These are phyloP conservation scores for Chaetothyriales sp. DNA, from an alignment of 2,329 filamentous ascomycete genomes.

Conservation along the genomic window DNA sequence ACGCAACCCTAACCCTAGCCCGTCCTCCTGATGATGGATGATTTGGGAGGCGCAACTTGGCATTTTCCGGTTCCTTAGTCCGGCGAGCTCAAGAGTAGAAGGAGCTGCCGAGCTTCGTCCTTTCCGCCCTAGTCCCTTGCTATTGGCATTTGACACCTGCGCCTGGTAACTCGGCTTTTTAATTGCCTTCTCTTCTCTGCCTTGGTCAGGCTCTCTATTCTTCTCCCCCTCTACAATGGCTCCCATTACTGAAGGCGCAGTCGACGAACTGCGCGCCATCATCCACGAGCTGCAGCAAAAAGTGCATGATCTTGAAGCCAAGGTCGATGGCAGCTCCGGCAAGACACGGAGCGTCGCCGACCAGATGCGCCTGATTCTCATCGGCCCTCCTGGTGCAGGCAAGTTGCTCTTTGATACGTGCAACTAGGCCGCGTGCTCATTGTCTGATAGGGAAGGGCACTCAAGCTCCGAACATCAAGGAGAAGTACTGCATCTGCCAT, in stretches of 20 bases:
- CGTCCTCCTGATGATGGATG: too few relatives aligned
- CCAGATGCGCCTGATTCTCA: slow-evolving; percentile 87
- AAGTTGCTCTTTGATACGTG: slow-evolving; percentile 26
- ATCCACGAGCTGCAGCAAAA: slow-evolving; percentile 72
- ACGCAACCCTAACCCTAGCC: too few relatives aligned
- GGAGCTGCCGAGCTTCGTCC: neutral
- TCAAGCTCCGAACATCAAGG: slow-evolving; percentile 94
- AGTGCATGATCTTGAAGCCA: slow-evolving; percentile 69
- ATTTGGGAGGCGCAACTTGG: neutral
- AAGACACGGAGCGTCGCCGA: slow-evolving; percentile 38
- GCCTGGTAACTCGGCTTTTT: neutral
- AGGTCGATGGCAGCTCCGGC: slow-evolving; percentile 33
- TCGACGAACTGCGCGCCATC: slow-evolving; percentile 71
- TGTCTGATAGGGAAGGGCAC: slow-evolving; percentile 75
- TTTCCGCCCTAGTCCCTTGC: neutral
- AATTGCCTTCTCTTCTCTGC: neutral
- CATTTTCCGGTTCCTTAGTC: neutral
- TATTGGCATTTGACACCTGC: neutral
- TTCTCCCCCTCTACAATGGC: slow-evolving; percentile 50
- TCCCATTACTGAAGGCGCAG: slow-evolving; percentile 63
- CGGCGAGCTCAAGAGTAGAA: neutral
- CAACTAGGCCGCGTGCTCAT: slow-evolving; percentile 9
- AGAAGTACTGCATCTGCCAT: slow-evolving; percentile 94
- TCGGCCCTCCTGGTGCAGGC: slow-evolving; percentile 96
- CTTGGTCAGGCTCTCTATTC: slow-evolving; percentile 18